A percentile compares a stretch with the other conserved stretches of the same genome.
Evolutionary conservation across 306 rosid genomes (phyloP).

Genomic region (Dryas drummondii): DNA sequence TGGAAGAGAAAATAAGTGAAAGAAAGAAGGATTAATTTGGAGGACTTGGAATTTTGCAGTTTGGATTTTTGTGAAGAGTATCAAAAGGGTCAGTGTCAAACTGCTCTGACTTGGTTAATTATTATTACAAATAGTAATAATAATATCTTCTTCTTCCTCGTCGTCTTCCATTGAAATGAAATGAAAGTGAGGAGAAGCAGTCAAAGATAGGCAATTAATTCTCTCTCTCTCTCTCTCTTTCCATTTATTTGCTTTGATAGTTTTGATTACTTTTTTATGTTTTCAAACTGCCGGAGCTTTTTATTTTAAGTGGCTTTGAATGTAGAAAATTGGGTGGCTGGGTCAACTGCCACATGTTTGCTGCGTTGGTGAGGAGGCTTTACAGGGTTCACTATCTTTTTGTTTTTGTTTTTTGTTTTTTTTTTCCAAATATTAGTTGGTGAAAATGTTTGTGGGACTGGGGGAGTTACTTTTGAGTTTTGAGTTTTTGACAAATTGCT

Average conservation of each 20-base stretch:
- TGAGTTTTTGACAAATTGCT: background rate
- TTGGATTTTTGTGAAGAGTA: constrained; percentile 34
- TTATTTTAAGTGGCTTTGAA: background rate
- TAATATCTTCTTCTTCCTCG: constrained; percentile 16
- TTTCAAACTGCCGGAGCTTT: background rate
- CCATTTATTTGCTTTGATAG: background rate
- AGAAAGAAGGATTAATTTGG: background rate
- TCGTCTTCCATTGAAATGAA: constrained; percentile 28
- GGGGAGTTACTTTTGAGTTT: background rate
- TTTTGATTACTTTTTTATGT: background rate
- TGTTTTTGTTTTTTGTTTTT: background rate
- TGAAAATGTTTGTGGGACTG: background rate
- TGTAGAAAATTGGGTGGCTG: background rate
- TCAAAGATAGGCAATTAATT: constrained; percentile 24
- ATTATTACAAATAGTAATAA: constrained; percentile 11
- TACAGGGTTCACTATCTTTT: too few species aligned
- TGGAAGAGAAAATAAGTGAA: constrained; percentile 20
- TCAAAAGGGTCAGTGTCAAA: constrained; percentile 46
- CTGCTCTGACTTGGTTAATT: constrained; percentile 23
- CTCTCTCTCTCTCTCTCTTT: background rate
- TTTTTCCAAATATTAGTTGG: background rate
- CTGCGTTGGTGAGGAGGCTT: background rate
- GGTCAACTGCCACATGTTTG: background rate
- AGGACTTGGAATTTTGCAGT: constrained; percentile 23
- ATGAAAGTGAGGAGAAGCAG: constrained; percentile 38